Base-by-base conservation (phyloP, 2,329 filamentous ascomycete species). In the Hansfordia pulvinata region DNA sequence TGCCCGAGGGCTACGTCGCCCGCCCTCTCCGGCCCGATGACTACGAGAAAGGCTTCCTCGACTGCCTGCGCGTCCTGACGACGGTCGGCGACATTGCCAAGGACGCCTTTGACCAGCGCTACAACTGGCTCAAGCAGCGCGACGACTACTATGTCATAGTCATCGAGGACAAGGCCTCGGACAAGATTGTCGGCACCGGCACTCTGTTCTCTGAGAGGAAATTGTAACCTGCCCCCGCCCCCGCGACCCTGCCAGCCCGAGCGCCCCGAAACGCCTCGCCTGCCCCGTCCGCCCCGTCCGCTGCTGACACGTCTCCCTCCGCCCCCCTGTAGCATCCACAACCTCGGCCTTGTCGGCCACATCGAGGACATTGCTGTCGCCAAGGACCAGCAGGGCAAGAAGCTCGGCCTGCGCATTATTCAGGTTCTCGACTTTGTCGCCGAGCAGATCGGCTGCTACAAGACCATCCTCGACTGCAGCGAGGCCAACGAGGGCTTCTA, bases 401-500 rank as follows among this genome's bases (percentile, higher is more conserved):
- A 93, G 60, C 65, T 96, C 22, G 90, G 90, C 4, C 60, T 94
- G 46, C 71, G 84, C 39, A 78, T 96, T 39, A 96, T 96, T 44
- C 83, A 96, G 58, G 85, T 88, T 6, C 67, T 98, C 47, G 86
- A 96, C 55, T 79, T 68, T 49, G 76, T 96, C 33, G 85, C 86
- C 29, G 74, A 83, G 49, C 71, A 84, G 49, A 76, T 90, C 31
- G 90, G 88, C 29, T 96, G 88, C 58, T 96, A 96, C 58, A 96
- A 90, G 77, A 85, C 76, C 38, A 96, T 98, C 41, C 69, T 96
- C 37, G 88, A 96, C 55, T 98, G 90, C 62, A 92, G 81, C 39
- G 88, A 94, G 55, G 73, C 79, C 42, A 98, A 96, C 52, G 85
- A 93, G 54, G 88, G 86, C 13, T 96, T 98, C 62, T 98, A 98